Conservation (phyloP, 148 eudicot genomes). For the Salicornia ramosissima region DNA sequence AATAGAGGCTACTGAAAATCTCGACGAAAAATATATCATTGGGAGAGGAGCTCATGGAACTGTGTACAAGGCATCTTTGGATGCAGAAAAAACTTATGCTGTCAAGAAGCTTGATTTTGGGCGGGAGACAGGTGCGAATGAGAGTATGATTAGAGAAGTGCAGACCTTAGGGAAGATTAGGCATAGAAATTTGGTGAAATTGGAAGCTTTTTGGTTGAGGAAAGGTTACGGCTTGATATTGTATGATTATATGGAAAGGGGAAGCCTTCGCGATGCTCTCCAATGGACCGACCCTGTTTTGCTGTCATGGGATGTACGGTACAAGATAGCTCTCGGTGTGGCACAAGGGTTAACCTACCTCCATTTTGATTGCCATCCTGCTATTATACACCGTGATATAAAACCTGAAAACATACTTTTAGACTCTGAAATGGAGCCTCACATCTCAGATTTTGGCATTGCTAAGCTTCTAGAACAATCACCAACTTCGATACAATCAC, state of each 20-base stretch:
- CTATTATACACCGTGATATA: constrained; percentile 68
- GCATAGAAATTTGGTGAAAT: constrained; percentile 58
- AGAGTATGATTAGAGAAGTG: constrained; percentile 66
- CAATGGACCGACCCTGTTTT: constrained; percentile 34
- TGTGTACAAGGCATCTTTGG: constrained; percentile 56
- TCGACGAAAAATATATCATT: constrained; percentile 48
- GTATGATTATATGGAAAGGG: constrained; percentile 59
- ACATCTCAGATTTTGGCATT: constrained; percentile 77
- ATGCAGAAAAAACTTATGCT: constrained; percentile 46
- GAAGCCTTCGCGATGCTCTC: constrained; percentile 67
- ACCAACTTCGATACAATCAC: constrained; percentile 31
- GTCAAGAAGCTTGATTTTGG: constrained; percentile 52
- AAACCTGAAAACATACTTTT: constrained; percentile 69
- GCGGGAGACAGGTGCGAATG: constrained; percentile 29
- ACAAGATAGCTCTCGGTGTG: constrained; percentile 58
- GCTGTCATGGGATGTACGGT: constrained; percentile 52
- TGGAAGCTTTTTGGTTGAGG: constrained; percentile 57
- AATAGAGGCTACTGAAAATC: constrained; percentile 59
- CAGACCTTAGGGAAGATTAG: constrained; percentile 63
- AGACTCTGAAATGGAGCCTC: constrained; percentile 75
- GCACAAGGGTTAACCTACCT: constrained; percentile 69
- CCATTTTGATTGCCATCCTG: constrained; percentile 67
- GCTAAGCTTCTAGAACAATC: constrained; percentile 65
- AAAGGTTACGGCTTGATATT: constrained; percentile 58
- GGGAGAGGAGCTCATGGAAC: constrained; percentile 83